phyloP scores from a whole-genome alignment of 2,329 filamentous ascomycete genomes.

The Domatiomyces catenatus region DNA sequence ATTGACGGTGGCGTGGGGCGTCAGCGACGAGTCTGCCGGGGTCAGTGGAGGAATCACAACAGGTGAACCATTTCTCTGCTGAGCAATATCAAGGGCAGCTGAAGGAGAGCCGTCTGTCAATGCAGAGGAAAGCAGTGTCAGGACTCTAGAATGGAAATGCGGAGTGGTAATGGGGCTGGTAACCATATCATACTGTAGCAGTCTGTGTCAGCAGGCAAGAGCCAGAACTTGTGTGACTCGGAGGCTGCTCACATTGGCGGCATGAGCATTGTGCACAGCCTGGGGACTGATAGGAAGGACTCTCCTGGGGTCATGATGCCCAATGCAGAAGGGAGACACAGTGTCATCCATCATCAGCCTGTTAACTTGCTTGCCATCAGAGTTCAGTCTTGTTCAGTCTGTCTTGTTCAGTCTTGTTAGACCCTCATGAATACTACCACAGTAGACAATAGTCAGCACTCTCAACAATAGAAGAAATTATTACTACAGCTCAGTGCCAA shows the following conservation, averaged over 20 bases:
- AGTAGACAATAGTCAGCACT: background rate
- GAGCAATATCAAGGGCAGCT: constrained; percentile 25
- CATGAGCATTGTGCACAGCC: constrained; percentile 40
- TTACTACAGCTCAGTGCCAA: no score
- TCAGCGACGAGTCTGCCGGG: constrained; percentile 44
- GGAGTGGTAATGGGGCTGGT: constrained; percentile 47
- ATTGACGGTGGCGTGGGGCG: constrained; percentile 64
- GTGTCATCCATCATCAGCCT: constrained; percentile 20
- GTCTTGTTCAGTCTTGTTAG: background rate
- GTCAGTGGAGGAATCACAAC: constrained; percentile 28
- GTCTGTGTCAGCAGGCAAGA: constrained; percentile 10
- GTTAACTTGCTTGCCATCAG: background rate
- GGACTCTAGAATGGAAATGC: constrained; percentile 44
- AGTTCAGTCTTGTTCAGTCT: background rate
- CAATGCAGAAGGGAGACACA: constrained; percentile 40
- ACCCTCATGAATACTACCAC: background rate
- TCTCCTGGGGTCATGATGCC: constrained; percentile 45
- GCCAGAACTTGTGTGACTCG: no score
- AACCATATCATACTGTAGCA: constrained; percentile 47
- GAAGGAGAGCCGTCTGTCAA: constrained; percentile 28
- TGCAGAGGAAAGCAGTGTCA: constrained; percentile 38
- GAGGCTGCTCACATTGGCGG: constrained; percentile 40
- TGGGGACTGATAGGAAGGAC: constrained; percentile 33
- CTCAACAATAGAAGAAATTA: background rate
- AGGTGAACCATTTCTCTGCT: constrained; percentile 26